A percentile compares a stretch with the other conserved stretches of the same genome.
Conservation (phyloP, 495 filamentous ascomycete genomes). For the Podospora appendiculata region DNA sequence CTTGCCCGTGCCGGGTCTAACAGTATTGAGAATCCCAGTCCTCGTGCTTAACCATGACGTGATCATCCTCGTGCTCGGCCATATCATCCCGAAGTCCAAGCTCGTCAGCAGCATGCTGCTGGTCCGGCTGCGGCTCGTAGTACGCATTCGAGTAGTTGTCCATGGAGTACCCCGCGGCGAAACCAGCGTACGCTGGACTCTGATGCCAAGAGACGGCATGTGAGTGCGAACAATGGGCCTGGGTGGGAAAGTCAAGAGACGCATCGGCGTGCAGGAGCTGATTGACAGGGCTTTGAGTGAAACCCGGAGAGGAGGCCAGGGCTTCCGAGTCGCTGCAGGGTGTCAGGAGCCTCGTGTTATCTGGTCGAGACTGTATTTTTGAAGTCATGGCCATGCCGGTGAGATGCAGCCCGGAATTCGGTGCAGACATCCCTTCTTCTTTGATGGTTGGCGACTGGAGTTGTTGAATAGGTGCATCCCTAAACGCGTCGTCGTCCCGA, state of each 20-base stretch:
- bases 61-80: slow-evolving; percentile 17
- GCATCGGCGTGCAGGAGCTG: slow-evolving; percentile 20
- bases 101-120: slow-evolving; percentile 17
- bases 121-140: slow-evolving; percentile 21
- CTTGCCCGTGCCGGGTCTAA: too few species aligned
- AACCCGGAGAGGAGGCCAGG: slow-evolving; percentile 13
- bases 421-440: not conserved
- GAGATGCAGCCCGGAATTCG: not conserved
- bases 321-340: slow-evolving; percentile 37
- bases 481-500: slow-evolving; percentile 1
- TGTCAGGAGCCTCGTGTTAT: slow-evolving; percentile 25
- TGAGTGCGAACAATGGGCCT: slow-evolving; percentile 5
- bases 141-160: slow-evolving; percentile 14
- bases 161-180: slow-evolving; percentile 9
- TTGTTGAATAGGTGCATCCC: too few species aligned
- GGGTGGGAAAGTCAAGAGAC: slow-evolving; percentile 17
- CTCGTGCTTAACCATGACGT: slow-evolving; percentile 29
- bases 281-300: slow-evolving; percentile 18
- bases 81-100: slow-evolving; percentile 12
- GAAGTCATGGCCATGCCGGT: slow-evolving; percentile 3
- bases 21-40: slow-evolving; percentile 14
- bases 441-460: not conserved
- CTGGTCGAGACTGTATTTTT: not conserved
- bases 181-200: slow-evolving; percentile 9
- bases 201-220: not conserved